phyloP scores from a whole-genome alignment of 2,329 filamentous ascomycete species.

The Escovopsis weberi region DNA sequence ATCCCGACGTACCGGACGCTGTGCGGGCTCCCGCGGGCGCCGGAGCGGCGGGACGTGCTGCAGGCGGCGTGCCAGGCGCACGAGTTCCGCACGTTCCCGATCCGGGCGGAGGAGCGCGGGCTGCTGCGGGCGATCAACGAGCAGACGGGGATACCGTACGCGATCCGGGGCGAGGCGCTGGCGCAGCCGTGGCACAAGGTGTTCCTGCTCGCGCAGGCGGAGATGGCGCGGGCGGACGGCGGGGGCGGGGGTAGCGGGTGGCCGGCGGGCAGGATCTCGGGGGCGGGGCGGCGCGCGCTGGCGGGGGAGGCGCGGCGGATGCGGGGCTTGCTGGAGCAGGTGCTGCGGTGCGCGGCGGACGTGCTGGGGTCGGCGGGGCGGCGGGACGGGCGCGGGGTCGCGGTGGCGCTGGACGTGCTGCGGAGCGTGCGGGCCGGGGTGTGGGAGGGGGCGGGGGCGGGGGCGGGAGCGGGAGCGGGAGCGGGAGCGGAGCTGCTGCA shows the following conservation, averaged over 20 bases:
- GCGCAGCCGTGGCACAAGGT: constrained; percentile 56
- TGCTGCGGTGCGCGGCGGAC: constrained; percentile 24
- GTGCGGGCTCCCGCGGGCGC: constrained; percentile 11
- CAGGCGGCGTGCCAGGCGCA: constrained; percentile 23
- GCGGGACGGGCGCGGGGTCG: constrained; percentile 49
- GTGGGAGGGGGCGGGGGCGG: constrained; percentile 54
- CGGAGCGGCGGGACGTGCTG: constrained; percentile 20
- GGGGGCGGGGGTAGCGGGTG: constrained; percentile 25
- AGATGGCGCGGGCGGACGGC: constrained; percentile 39
- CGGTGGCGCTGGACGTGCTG: constrained; percentile 60
- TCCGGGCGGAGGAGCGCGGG: constrained; percentile 19
- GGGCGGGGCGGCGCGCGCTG: constrained; percentile 5
- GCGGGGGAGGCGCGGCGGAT: too few species aligned
- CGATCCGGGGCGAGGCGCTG: constrained; percentile 21
- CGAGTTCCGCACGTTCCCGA: constrained; percentile 23
- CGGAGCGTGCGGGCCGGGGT: constrained; percentile 58
- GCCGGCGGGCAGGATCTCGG: constrained; percentile 30
- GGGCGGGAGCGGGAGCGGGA: constrained; percentile 26
- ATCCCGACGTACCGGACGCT: constrained; percentile 18
- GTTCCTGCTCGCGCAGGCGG: constrained; percentile 59
- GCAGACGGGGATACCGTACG: constrained; percentile 23
- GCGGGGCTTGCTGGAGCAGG: constrained; percentile 14
- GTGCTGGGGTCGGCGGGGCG: constrained; percentile 18
- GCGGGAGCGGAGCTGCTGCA: constrained; percentile 57
- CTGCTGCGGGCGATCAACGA: constrained; percentile 26